Conservation (phyloP, 176 grass and related monocot species). For the Alloteropsis semialata region DNA sequence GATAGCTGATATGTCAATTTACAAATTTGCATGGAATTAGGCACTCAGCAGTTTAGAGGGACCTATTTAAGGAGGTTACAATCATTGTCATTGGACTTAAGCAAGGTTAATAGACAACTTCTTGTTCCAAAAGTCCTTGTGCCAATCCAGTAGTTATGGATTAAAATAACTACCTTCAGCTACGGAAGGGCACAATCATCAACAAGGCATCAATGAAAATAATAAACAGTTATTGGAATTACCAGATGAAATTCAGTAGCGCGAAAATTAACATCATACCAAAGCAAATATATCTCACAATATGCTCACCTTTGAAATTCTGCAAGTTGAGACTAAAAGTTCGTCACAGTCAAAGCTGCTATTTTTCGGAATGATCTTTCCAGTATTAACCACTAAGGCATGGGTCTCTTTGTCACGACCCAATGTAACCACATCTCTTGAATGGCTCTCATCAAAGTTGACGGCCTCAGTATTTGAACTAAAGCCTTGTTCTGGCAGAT, state of each 20-base stretch:
- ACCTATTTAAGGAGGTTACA: neutral
- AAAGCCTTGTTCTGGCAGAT: neutral
- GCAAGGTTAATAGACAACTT: neutral
- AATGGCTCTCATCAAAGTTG: neutral
- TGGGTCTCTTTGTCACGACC: neutral
- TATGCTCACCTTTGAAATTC: neutral
- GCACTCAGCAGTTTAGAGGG: neutral
- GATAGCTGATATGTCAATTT: neutral
- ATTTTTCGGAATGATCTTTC: neutral
- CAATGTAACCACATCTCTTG: conserved; percentile 4
- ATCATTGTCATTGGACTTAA: neutral
- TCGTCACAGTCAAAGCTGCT: neutral
- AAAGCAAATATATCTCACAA: neutral
- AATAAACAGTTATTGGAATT: neutral
- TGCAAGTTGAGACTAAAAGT: conserved; percentile 12
- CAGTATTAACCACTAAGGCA: neutral
- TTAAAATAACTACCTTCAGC: neutral
- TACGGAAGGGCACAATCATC: neutral
- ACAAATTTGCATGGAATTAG: neutral
- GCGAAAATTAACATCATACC: neutral
- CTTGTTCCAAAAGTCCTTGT: neutral
- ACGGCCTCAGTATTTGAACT: neutral
- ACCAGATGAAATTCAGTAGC: neutral
- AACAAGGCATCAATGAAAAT: neutral
- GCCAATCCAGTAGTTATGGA: neutral